Percentiles rank a stretch among this genome's conserved stretches.
These are phyloP conservation scores for Podospora sp. DNA, from an alignment of 495 filamentous ascomycete genomes.

Conservation along the genomic window DNA sequence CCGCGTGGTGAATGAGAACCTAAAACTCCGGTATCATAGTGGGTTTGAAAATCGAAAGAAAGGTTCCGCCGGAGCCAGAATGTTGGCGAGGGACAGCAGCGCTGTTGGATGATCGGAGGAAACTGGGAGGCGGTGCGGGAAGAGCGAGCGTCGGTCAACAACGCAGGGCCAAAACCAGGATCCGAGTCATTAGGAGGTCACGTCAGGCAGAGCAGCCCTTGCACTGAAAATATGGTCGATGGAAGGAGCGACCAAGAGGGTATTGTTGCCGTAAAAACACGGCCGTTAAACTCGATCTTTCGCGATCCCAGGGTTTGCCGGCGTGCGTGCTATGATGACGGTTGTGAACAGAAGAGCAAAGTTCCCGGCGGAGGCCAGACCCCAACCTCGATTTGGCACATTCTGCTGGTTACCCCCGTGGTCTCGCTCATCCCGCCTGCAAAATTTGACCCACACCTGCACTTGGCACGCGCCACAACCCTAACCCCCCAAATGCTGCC, in stretches of 20 bases:
- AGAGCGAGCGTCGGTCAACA: constrained; percentile 29
- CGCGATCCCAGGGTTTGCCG: neutral
- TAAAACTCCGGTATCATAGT: constrained; percentile 21
- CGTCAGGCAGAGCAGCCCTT: constrained; percentile 10
- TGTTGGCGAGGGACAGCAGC: constrained; percentile 7
- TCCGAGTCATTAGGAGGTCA: constrained; percentile 23
- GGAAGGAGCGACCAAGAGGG: neutral
- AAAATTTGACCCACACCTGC: neutral
- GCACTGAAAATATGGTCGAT: neutral
- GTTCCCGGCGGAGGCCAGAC: constrained; percentile 3
- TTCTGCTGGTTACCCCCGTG: constrained; percentile 1
- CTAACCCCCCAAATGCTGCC: neutral
- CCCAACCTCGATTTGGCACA: constrained; percentile 8
- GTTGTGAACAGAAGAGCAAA: neutral
- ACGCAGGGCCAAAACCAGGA: constrained; percentile 19
- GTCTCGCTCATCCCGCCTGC: neutral
- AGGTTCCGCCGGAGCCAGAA: neutral
- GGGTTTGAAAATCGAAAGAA: constrained; percentile 12
- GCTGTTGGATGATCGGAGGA: neutral
- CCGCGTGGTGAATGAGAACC: constrained; percentile 14
- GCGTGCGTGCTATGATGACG: constrained; percentile 1
- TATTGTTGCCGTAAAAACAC: neutral
- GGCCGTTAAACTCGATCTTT: neutral
- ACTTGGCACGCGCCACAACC: neutral
- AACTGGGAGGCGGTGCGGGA: constrained; percentile 12